These are phyloP conservation scores for Neurospora africana DNA, from an alignment of 495 filamentous ascomycete species.

Conservation along the genomic window DNA sequence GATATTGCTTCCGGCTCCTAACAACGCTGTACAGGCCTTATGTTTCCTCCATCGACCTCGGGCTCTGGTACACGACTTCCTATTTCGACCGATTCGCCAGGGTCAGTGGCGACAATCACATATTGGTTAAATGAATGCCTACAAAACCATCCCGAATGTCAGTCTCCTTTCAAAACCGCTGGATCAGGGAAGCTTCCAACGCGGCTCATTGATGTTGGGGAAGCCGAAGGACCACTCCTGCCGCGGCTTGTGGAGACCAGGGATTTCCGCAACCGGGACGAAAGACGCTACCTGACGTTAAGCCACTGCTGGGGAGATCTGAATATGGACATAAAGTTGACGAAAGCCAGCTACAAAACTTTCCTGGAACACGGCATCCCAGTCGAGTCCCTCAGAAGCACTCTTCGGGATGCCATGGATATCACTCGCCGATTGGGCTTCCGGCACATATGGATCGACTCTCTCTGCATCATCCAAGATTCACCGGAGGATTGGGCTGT, in stretches of 20 bases:
- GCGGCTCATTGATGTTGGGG: neutral
- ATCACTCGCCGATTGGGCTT: conserved; percentile 8
- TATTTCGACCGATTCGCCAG: neutral
- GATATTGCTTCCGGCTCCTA: neutral
- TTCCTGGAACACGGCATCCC: neutral
- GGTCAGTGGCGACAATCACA: neutral
- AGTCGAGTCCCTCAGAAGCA: neutral
- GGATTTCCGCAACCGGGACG: neutral
- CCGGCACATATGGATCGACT: conserved; percentile 26
- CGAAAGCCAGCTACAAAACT: neutral
- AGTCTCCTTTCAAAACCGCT: rapidly evolving
- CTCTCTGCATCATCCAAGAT: too few relatives aligned
- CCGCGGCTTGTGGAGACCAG: neutral
- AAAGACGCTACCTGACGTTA: neutral
- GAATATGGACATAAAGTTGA: neutral
- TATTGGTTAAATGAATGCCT: neutral
- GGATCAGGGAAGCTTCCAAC: neutral
- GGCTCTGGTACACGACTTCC: neutral
- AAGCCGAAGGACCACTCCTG: neutral
- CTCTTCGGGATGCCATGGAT: conserved; percentile 12
- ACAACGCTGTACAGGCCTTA: neutral
- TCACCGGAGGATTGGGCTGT: neutral
- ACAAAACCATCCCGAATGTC: neutral
- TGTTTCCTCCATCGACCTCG: neutral
- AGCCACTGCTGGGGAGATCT: neutral